Percentiles rank a stretch among this genome's conserved stretches.
These are phyloP conservation scores for Phytopythium chamaehyphon DNA, from an alignment of 352 stramenopile genomes.

Conservation along the genomic window DNA sequence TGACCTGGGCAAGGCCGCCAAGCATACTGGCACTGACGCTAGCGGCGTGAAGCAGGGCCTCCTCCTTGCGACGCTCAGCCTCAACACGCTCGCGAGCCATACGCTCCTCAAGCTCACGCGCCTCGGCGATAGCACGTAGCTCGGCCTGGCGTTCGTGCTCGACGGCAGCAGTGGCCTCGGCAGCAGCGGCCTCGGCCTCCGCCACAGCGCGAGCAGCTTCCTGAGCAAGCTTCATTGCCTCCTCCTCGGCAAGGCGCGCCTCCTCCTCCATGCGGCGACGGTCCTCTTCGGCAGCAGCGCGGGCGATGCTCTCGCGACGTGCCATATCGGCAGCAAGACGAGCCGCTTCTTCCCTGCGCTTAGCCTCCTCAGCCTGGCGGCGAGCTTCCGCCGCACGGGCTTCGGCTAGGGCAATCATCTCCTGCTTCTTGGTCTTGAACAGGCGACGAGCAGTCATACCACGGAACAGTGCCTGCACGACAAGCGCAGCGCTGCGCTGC, in stretches of 20 bases:
- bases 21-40: slow-evolving; percentile 74
- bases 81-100: slow-evolving; percentile 54
- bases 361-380: slow-evolving; percentile 79
- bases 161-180: slow-evolving; percentile 68
- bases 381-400: slow-evolving; percentile 68
- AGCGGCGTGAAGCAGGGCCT: slow-evolving; percentile 59
- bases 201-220: slow-evolving; percentile 55
- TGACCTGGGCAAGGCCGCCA: slow-evolving; percentile 75
- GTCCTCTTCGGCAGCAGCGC: slow-evolving; percentile 51
- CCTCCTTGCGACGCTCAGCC: slow-evolving; percentile 54
- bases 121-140: slow-evolving; percentile 74
- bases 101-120: slow-evolving; percentile 51
- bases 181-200: slow-evolving; percentile 59
- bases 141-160: slow-evolving; percentile 82
- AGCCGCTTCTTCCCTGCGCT: slow-evolving; percentile 74
- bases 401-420: slow-evolving; percentile 75
- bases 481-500: slow-evolving; percentile 60
- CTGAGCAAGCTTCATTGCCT: slow-evolving; percentile 50
- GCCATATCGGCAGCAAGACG: slow-evolving; percentile 49
- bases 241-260: slow-evolving; percentile 52
- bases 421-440: slow-evolving; percentile 85
- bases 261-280: slow-evolving; percentile 72
- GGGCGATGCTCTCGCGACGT: slow-evolving; percentile 49
- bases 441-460: slow-evolving; percentile 61
- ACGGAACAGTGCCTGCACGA: slow-evolving; percentile 80